A percentile compares a stretch with the other conserved stretches of the same genome.
phyloP scores from a whole-genome alignment of 257 asterid genomes.

The Scutellaria minor region DNA sequence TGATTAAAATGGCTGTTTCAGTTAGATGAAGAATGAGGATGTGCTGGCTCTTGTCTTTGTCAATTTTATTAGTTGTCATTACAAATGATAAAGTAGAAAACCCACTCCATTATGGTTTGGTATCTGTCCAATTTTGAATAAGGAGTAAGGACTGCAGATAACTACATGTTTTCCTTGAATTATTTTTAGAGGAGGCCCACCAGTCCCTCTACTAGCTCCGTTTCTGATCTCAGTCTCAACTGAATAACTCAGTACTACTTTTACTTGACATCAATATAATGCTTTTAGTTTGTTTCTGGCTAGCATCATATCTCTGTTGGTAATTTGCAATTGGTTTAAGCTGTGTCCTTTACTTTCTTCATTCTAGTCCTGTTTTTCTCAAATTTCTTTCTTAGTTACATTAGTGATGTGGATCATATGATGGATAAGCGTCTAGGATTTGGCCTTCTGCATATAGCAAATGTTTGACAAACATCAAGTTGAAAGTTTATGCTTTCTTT shows the following conservation, averaged over 20 bases:
- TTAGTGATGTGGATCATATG: not conserved
- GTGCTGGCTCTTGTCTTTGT: not conserved
- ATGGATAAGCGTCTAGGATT: not conserved
- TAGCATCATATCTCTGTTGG: not conserved
- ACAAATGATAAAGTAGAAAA: not conserved
- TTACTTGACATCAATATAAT: not conserved
- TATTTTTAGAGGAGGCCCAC: not conserved
- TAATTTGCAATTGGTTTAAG: not conserved
- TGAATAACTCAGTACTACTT: not conserved
- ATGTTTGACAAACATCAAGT: no score
- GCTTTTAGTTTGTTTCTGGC: not conserved
- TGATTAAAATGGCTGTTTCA: slow-evolving; percentile 13
- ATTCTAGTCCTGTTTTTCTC: not conserved
- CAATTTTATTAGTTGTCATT: not conserved
- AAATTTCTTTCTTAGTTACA: not conserved
- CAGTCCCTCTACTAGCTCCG: no score
- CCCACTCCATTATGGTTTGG: not conserved
- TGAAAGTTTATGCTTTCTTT: no score
- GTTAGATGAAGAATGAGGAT: not conserved
- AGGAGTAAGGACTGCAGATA: not conserved
- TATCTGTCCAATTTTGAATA: not conserved
- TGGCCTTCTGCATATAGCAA: not conserved
- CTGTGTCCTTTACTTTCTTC: not conserved
- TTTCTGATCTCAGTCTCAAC: not conserved
- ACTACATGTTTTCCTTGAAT: not conserved